Evolutionary conservation across 2,329 filamentous ascomycete genomes (phyloP).

Genomic region (Neofusicoccum parvum): DNA sequence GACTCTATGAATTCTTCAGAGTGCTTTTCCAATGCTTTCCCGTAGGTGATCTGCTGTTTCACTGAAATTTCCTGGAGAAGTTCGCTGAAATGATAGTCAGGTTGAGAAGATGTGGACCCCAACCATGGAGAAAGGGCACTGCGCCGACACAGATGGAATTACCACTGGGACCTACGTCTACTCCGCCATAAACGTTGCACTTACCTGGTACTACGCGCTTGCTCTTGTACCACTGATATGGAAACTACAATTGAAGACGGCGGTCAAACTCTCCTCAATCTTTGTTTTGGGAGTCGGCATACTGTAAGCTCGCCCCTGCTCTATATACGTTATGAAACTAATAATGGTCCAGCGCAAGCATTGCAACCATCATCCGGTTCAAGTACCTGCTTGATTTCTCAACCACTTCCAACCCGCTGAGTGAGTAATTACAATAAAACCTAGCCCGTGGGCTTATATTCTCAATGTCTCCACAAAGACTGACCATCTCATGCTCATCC

Average conservation of each 20-base stretch:
- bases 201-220: slow-evolving; percentile 14
- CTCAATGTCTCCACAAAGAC: background rate
- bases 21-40: slow-evolving; percentile 9
- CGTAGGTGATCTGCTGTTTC: background rate
- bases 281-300: slow-evolving; percentile 7
- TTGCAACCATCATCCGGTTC: slow-evolving; percentile 3
- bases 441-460: background rate
- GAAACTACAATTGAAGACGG: slow-evolving; percentile 1
- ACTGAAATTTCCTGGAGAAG: background rate
- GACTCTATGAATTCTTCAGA: background rate
- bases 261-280: slow-evolving; percentile 6
- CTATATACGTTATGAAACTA: background rate
- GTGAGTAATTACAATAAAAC: background rate
- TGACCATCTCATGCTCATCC: too few relatives aligned
- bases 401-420: background rate
- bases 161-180: background rate
- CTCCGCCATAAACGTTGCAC: background rate
- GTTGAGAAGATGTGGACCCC: background rate
- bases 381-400: background rate
- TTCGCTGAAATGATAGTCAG: background rate
- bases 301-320: background rate
- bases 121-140: background rate
- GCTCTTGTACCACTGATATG: slow-evolving; percentile 4
- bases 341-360: background rate
- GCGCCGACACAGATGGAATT: background rate